Evolutionary conservation across 192 early-diverging fungal genomes (phyloP).

Genomic region (Jimgerdemannia lactiflua): DNA sequence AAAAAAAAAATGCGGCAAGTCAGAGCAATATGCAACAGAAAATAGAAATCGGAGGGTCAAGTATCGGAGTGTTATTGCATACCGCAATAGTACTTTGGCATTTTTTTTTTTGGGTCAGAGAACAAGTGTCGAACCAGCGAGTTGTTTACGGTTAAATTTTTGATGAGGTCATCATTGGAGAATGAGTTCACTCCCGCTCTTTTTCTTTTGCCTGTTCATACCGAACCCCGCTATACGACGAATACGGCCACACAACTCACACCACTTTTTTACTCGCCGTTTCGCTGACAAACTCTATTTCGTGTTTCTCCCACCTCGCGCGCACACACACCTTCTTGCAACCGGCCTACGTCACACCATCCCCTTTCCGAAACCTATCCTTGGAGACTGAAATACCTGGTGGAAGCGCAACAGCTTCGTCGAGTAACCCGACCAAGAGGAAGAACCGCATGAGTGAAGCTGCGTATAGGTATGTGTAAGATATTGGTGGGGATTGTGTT

Average conservation of each 20-base stretch:
- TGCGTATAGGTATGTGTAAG: background rate
- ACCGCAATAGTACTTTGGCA: slow-evolving; percentile 95
- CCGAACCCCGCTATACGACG: no score
- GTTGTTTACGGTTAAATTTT: background rate
- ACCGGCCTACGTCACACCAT: no score
- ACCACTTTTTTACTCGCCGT: no score
- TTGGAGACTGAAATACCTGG: no score
- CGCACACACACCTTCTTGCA: no score
- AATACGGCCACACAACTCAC: no score
- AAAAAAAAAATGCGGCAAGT: background rate
- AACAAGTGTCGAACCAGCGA: background rate
- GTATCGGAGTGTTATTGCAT: slow-evolving; percentile 7
- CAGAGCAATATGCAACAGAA: background rate
- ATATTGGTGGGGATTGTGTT: background rate
- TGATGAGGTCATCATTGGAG: background rate
- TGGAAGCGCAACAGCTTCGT: background rate
- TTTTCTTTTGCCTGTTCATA: no score
- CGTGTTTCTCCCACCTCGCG: no score
- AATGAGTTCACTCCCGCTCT: background rate
- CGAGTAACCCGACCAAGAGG: background rate
- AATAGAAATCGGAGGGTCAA: background rate
- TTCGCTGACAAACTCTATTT: no score
- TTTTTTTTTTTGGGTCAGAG: slow-evolving; percentile 10
- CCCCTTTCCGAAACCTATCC: no score
- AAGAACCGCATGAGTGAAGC: background rate